Percentiles rank a stretch among this genome's conserved stretches.
Evolutionary conservation across 164 flowering plant genomes (phyloP).

Genomic region (Chimonanthus salicifolius): DNA sequence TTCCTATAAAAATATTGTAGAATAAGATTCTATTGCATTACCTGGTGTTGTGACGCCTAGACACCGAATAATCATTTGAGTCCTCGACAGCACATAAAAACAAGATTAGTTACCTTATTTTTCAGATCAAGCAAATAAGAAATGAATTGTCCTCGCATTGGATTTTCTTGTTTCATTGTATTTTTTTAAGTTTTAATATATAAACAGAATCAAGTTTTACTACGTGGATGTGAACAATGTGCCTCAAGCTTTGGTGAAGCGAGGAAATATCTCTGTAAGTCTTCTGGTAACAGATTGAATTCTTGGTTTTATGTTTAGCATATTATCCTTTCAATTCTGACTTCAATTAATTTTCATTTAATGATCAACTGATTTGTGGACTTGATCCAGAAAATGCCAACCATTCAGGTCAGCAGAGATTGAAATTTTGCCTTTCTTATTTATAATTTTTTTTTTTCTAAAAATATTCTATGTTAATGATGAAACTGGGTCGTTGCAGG

Average conservation of each 20-base stretch:
- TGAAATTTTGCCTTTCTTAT: background rate
- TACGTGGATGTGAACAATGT: constrained; percentile 92
- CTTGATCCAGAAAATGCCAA: constrained; percentile 83
- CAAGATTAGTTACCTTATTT: too few relatives aligned
- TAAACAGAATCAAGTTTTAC: constrained; percentile 56
- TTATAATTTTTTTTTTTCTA: background rate
- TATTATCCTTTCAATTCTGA: background rate
- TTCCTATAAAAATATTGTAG: too few relatives aligned
- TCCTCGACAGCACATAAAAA: too few relatives aligned
- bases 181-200: background rate
- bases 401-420: constrained; percentile 62
- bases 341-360: background rate
- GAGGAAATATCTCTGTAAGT: constrained; percentile 86
- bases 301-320: background rate
- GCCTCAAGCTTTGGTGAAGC: constrained; percentile 76
- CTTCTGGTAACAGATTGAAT: too few relatives aligned
- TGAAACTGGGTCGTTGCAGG: constrained; percentile 24
- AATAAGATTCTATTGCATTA: too few relatives aligned
- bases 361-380: background rate
- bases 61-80: too few relatives aligned
- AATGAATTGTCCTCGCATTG: background rate
- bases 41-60: too few relatives aligned
- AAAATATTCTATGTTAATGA: background rate
- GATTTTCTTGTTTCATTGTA: background rate
- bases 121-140: too few relatives aligned